These are phyloP conservation scores for Meredithiella fracta DNA, from an alignment of 2,329 filamentous ascomycete genomes.

Conservation along the genomic window DNA sequence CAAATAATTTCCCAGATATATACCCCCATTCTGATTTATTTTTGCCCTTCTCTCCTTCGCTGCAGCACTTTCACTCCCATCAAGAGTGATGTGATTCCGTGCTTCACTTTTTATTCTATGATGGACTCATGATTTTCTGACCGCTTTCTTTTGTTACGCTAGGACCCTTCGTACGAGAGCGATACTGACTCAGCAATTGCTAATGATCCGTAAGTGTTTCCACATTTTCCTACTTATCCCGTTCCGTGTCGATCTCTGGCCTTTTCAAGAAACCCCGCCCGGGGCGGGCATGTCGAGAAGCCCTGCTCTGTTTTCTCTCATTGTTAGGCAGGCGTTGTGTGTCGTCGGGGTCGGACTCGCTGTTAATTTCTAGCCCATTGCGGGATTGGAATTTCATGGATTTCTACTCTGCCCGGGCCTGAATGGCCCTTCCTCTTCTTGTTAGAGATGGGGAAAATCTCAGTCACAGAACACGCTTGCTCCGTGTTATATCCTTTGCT, in stretches of 20 bases:
- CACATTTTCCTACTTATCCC: neutral
- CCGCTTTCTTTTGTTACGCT: neutral
- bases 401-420: neutral
- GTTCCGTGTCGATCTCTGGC: neutral
- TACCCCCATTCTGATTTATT: neutral
- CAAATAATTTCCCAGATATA: neutral
- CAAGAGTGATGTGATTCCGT: neutral
- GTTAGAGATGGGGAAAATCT: too few species aligned
- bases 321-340: too few species aligned
- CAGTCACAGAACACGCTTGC: neutral
- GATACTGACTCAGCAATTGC: slow-evolving; percentile 11
- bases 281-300: neutral
- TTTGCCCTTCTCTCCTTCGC: neutral
- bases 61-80: neutral
- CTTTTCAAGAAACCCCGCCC: neutral
- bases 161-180: slow-evolving; percentile 8
- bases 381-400: neutral
- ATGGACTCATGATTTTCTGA: neutral
- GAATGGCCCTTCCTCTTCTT: too few species aligned
- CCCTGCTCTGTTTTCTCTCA: neutral
- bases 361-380: neutral
- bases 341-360: too few species aligned
- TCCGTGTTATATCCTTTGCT: neutral
- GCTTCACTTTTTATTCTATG: neutral
- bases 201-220: slow-evolving; percentile 7